A percentile compares a stretch with the other conserved stretches of the same genome.
Evolutionary conservation across 495 filamentous ascomycete genomes (phyloP).

Genomic region (Schizothecium vesticola): DNA sequence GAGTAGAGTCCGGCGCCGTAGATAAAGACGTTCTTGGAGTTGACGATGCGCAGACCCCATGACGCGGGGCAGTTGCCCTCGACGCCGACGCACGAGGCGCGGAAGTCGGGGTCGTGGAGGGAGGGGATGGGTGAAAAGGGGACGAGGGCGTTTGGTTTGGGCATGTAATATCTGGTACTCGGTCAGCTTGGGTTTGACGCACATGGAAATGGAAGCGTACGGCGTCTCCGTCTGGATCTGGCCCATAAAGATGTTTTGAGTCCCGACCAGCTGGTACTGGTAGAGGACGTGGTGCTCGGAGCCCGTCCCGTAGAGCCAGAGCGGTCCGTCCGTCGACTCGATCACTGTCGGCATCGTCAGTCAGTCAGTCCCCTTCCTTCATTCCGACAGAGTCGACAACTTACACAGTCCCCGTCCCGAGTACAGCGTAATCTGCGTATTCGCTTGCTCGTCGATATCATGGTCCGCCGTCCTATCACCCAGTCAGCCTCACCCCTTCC

Average conservation of each 20-base stretch:
- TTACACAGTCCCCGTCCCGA: constrained; percentile 59
- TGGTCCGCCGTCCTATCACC: constrained; percentile 80
- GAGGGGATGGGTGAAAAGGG: constrained; percentile 48
- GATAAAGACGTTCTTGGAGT: constrained; percentile 52
- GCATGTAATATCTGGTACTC: constrained; percentile 49
- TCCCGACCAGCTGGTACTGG: constrained; percentile 72
- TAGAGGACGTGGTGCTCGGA: constrained; percentile 75
- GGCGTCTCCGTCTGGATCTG: constrained; percentile 83
- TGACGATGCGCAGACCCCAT: constrained; percentile 61
- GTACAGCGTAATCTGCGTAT: constrained; percentile 66
- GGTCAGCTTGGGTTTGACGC: constrained; percentile 3
- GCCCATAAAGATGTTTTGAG: constrained; percentile 65
- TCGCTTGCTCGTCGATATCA: constrained; percentile 65
- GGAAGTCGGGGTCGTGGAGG: constrained; percentile 57
- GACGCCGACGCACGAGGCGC: constrained; percentile 38
- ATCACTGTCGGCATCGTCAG: constrained; percentile 30
- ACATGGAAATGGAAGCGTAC: constrained; percentile 33
- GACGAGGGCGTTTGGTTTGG: constrained; percentile 53
- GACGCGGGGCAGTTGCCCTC: constrained; percentile 51
- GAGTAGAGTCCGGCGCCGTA: constrained; percentile 72
- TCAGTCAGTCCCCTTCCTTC: neutral
- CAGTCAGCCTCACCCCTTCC: constrained; percentile 56
- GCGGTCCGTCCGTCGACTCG: constrained; percentile 48
- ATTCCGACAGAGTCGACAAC: neutral
- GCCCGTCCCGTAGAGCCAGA: constrained; percentile 62